phyloP scores from a whole-genome alignment of 257 asterid species.

The Fraxinus quadrangulata region DNA sequence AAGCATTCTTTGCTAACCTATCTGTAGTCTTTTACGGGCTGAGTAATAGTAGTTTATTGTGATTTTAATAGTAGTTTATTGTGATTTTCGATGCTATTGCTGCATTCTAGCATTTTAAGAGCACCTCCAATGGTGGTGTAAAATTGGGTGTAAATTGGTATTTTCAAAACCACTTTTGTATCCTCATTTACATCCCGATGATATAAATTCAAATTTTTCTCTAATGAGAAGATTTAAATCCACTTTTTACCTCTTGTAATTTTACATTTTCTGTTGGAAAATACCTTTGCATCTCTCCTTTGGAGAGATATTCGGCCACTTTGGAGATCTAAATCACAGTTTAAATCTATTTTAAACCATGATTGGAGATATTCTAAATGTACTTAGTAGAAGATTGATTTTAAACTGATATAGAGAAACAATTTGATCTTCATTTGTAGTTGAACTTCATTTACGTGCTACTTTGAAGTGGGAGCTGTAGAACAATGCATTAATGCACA shows the following conservation, averaged over 20 bases:
- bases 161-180: too few relatives aligned
- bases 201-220: too few relatives aligned
- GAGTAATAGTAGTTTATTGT: neutral
- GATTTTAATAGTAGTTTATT: neutral
- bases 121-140: too few relatives aligned
- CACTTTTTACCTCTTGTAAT: too few relatives aligned
- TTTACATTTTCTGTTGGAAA: too few relatives aligned
- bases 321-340: too few relatives aligned
- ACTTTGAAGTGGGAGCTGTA: neutral
- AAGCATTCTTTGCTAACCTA: neutral
- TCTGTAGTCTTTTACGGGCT: neutral
- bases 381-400: neutral
- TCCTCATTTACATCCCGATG: too few relatives aligned
- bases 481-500: neutral
- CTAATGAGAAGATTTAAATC: too few relatives aligned
- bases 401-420: neutral
- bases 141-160: too few relatives aligned
- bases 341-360: too few relatives aligned
- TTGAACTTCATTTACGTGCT: neutral
- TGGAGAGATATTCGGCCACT: too few relatives aligned
- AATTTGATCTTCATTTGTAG: neutral
- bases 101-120: neutral
- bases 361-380: neutral
- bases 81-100: neutral
- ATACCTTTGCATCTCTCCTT: too few relatives aligned